Base-by-base conservation (phyloP, 805 yeast species). In the Saccharomycopsis vini region DNA sequence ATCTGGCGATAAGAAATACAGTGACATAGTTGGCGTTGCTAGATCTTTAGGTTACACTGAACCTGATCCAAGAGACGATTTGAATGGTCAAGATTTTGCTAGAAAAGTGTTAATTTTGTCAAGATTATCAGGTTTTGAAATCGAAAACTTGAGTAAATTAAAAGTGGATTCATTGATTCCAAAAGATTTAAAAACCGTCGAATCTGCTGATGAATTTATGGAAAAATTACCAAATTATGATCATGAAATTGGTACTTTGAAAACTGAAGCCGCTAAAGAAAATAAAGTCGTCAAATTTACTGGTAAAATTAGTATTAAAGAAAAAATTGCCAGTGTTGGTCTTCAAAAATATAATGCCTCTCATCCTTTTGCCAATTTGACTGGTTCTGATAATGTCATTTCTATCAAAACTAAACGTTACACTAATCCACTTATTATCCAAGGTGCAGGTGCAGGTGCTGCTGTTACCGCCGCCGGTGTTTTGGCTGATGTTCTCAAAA, bases 1-100 rank as follows among this genome's bases (percentile, higher is more conserved):
- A 38, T 65, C 78, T 43, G 70, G 68, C 39, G n/a, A n/a, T n/a
- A 69, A 73, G 40, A 84, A 82, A 60, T 92, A 89, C 62, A 87
- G 97, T 21, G 95, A 88, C 44, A 80, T 92, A 40, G 97, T 92
- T 46, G 71, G 74, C 51, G 78, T 79, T 39, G 98, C 99, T 42
- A 90, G 90, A 67, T 66, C 79, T 42, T 71, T 87, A 52, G 99
- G 99, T 41, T 92, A 87, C 74, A 90, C 97, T 34, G 98, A 92
- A 67, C 99, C 99, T 40, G 99, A 92, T 63, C 98, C 99, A 64
- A 81, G 99, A 67, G 99, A 92, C 63, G 99, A 92, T 62, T 76
- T 92, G 64, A 92, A 90, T 63, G 99, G 99, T 43, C 73, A 92
- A 61, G 99, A 92, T 60, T 96, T 92, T 49, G 99, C 99, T 36